Percentiles rank a stretch among this genome's conserved stretches.
Evolutionary conservation across 176 grass and related monocot genomes (phyloP).

Genomic region (Rhynchospora tenuis): DNA sequence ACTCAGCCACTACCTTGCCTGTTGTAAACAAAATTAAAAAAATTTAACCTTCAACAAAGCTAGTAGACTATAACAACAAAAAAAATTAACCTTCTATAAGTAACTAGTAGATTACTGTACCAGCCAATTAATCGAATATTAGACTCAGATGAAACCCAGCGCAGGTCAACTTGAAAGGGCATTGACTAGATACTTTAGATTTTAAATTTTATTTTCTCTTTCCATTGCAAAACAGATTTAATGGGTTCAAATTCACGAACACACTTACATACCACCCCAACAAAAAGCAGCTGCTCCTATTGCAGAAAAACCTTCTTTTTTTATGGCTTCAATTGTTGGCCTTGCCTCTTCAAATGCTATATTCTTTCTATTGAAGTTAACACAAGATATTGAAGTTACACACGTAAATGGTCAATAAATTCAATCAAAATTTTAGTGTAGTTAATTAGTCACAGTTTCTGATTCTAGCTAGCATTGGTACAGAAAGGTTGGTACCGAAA

Average conservation of each 20-base stretch:
- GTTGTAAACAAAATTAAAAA: background rate
- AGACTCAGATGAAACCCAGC: background rate
- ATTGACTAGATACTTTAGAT: background rate
- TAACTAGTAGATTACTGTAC: background rate
- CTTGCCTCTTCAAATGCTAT: constrained; percentile 31
- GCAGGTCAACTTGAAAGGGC: background rate
- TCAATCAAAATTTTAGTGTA: too few relatives aligned
- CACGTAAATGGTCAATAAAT: too few relatives aligned
- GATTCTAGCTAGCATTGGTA: background rate
- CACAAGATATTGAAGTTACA: too few relatives aligned
- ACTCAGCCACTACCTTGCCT: constrained; percentile 31
- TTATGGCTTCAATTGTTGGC: constrained; percentile 21
- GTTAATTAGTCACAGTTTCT: too few relatives aligned
- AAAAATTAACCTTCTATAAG: background rate
- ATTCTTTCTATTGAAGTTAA: constrained; percentile 1
- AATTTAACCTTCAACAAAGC: background rate
- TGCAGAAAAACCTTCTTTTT: constrained; percentile 20
- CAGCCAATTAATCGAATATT: background rate
- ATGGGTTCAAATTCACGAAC: background rate
- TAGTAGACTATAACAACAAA: too few relatives aligned
- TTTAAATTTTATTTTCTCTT: background rate
- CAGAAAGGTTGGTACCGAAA: background rate
- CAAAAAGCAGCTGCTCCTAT: constrained; percentile 31
- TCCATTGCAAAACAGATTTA: background rate
- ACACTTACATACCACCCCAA: constrained; percentile 27